These are phyloP conservation scores for Agaricales sp. DNA, from an alignment of 1,284 basidiomycete species.

Conservation along the genomic window DNA sequence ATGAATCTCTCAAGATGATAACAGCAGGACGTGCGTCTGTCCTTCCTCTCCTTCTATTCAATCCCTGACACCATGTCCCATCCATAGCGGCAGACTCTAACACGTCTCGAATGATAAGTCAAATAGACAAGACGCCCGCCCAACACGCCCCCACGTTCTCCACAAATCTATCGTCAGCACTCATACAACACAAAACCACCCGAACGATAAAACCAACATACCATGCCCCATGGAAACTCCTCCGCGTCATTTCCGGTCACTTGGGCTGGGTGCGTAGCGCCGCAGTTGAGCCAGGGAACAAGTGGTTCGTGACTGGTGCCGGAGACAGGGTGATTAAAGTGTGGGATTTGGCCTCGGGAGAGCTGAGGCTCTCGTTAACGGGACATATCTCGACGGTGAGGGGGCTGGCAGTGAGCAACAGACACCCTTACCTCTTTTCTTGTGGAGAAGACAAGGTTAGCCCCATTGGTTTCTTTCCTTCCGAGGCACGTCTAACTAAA, in stretches of 20 bases:
- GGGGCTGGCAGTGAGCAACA: slow-evolving; percentile 82
- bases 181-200: slow-evolving; percentile 84
- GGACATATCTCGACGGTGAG: slow-evolving; percentile 97
- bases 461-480: slow-evolving; percentile 8
- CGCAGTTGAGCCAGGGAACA: slow-evolving; percentile 94
- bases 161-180: slow-evolving; percentile 70
- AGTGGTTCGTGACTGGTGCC: slow-evolving; percentile 98
- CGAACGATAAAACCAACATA: slow-evolving; percentile 90
- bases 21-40: slow-evolving; percentile 54
- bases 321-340: slow-evolving; percentile 99
- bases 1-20: slow-evolving; percentile 53
- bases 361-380: slow-evolving; percentile 90
- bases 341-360: slow-evolving; percentile 96
- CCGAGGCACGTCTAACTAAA: not conserved
- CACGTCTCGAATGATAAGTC: slow-evolving; percentile 53
- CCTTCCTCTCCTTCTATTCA: not conserved
- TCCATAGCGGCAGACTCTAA: slow-evolving; percentile 33
- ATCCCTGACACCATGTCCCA: slow-evolving; percentile 12
- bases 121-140: slow-evolving; percentile 53
- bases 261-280: slow-evolving; percentile 97
- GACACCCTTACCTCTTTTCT: slow-evolving; percentile 97
- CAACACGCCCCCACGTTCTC: slow-evolving; percentile 59
- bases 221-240: slow-evolving; percentile 94
- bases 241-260: slow-evolving; percentile 95
- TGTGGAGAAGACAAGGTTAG: slow-evolving; percentile 92